Evolutionary conservation across 257 asterid genomes (phyloP), one percentile per base, ranked within the genome.

Genomic region (Thymus mandschuricus): DNA sequence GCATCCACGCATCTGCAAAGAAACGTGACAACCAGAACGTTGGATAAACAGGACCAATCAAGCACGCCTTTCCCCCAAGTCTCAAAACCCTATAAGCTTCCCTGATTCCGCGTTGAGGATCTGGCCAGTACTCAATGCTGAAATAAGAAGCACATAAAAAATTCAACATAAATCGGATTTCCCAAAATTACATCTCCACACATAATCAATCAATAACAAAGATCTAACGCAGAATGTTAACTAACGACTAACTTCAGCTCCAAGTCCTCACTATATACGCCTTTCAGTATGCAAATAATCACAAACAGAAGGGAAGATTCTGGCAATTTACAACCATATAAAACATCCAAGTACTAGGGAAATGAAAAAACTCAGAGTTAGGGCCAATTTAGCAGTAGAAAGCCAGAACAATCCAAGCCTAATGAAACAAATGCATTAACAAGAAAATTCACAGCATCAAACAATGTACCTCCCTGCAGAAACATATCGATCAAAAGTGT

Each of bases 91-190:
- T 87, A 82, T 94, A 94, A 3, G 99, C 99, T 87, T 91, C 99
- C 81, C 15, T 77, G 76, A 94, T 91, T 51, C 99, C 99, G 40
- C 98, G 96, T 68, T 91, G 99, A 41, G 99, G 99, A 78, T 94
- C 99, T 4, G 99, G 99, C 99, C 99, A 94, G 84, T 94, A 94
- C 82, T 94, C 98, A 55, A 91, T 94, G 71, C 99, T 89, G 85
- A 64, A 55, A 82, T 21, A 21, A 65, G 34, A 75, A 5, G 5
- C 58, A 71, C 28, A 60, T 6, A 65, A 72, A 21, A 49, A 70
- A 60, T 62, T 30, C 31, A 74, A 69, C 59, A 28, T 71, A 34
- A 3, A 60, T 6, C 21, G 65, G 68, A 66, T 63, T 21, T 34
- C 49, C 64, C 38, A 40, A 35, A 63, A 43, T 44, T 27, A 38